Evolutionary conservation across 352 stramenopile species (phyloP).

Genomic region (Phytophthora pini): DNA sequence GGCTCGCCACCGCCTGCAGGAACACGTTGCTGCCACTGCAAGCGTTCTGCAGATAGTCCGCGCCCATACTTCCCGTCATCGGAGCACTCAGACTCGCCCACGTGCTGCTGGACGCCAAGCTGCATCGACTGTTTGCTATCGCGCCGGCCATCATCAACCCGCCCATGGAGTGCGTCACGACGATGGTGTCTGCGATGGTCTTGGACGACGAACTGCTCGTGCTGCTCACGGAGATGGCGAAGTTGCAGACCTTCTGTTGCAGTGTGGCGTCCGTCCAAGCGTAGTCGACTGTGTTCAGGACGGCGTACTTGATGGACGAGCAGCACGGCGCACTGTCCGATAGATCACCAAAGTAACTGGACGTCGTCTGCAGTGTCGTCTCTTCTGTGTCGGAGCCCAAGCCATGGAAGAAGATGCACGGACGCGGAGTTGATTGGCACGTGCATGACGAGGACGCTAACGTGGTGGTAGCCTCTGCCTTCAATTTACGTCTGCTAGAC

Average conservation of each 20-base stretch:
- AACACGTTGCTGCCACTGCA: conserved; percentile 34
- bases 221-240: conserved; percentile 29
- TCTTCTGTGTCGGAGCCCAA: conserved; percentile 23
- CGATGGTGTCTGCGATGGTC: conserved; percentile 40
- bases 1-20: conserved; percentile 33
- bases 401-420: conserved; percentile 50
- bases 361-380: conserved; percentile 24
- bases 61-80: conserved; percentile 47
- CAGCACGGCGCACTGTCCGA: conserved; percentile 40
- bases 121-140: conserved; percentile 45
- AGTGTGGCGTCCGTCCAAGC: conserved; percentile 34
- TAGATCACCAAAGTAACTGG: conserved; percentile 39
- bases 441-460: conserved; percentile 18
- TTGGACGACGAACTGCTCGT: conserved; percentile 24
- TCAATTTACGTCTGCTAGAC: conserved; percentile 9
- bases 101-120: conserved; percentile 34
- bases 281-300: conserved; percentile 37
- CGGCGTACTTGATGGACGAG: conserved; percentile 35
- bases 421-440: conserved; percentile 1
- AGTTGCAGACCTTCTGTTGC: conserved; percentile 43
- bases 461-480: conserved; percentile 6
- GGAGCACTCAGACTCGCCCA: conserved; percentile 47
- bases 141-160: conserved; percentile 43
- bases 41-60: conserved; percentile 42
- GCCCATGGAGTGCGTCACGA: conserved; percentile 51